A percentile compares a stretch with the other conserved stretches of the same genome.
Evolutionary conservation across 225 moss, liverwort and hornwort species (phyloP).

Genomic region (Polytrichum formosum): DNA sequence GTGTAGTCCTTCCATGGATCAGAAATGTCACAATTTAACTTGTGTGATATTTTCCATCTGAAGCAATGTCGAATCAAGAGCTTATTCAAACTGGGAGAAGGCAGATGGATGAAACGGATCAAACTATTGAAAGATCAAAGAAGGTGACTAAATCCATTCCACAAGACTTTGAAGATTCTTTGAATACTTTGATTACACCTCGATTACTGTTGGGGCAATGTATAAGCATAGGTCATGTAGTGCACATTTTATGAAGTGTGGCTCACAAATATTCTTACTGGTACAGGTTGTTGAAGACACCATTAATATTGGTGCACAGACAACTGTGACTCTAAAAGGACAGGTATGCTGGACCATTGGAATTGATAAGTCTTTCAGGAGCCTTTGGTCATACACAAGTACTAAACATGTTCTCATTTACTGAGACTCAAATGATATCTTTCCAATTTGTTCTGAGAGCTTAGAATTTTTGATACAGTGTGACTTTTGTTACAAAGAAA

Average conservation of each 20-base stretch:
- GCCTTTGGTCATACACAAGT: too few species aligned
- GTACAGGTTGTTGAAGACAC: slow-evolving; percentile 75
- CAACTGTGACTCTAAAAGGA: slow-evolving; percentile 58
- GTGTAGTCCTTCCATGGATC: too few species aligned
- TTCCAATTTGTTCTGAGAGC: too few species aligned
- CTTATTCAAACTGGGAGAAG: slow-evolving; percentile 71
- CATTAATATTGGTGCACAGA: slow-evolving; percentile 60
- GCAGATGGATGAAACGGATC: slow-evolving; percentile 82
- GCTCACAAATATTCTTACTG: slow-evolving; percentile 1
- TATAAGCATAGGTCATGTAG: background rate
- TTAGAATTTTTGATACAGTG: too few species aligned
- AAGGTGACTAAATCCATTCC: slow-evolving; percentile 35
- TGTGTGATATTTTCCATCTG: slow-evolving; percentile 11
- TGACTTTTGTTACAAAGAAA: too few species aligned
- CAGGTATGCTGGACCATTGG: slow-evolving; percentile 35
- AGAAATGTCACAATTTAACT: too few species aligned
- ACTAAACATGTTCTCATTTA: too few species aligned
- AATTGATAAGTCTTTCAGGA: too few species aligned
- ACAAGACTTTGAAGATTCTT: background rate
- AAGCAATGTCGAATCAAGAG: slow-evolving; percentile 78
- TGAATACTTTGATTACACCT: background rate
- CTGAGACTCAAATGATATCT: too few species aligned
- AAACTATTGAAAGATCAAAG: slow-evolving; percentile 66
- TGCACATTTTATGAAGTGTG: background rate
- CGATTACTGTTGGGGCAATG: background rate